A percentile compares a stretch with the other conserved stretches of the same genome.
Evolutionary conservation across 2,329 filamentous ascomycete species (phyloP).

Genomic region (Pseudogymnoascus sp.): DNA sequence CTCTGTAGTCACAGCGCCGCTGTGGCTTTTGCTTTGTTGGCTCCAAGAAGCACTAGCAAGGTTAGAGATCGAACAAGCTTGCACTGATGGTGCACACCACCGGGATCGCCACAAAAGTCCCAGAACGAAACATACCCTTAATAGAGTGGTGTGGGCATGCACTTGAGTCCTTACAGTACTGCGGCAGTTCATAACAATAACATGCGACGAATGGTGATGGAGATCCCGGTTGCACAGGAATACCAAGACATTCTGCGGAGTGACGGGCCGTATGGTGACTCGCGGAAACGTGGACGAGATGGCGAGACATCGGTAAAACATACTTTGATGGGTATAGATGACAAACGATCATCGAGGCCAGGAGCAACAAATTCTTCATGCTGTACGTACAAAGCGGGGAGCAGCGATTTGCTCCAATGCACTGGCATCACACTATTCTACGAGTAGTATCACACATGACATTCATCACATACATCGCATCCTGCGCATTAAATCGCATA

Average conservation of each 20-base stretch:
- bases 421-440: neutral
- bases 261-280: neutral
- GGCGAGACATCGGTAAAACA: neutral
- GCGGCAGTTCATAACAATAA: neutral
- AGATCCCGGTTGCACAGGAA: neutral
- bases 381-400: neutral
- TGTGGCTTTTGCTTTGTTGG: neutral
- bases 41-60: neutral
- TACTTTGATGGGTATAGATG: neutral
- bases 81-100: neutral
- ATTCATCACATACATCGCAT: neutral
- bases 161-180: neutral
- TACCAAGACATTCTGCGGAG: neutral
- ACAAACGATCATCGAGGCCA: neutral
- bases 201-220: neutral
- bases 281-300: slow-evolving; percentile 1
- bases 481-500: neutral
- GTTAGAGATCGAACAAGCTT: neutral
- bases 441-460: neutral
- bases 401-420: neutral
- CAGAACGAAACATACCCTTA: neutral
- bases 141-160: neutral
- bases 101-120: neutral
- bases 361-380: neutral
- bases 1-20: neutral